These are phyloP conservation scores for Scutellaria barbata DNA, from an alignment of 257 asterid species.

Conservation along the genomic window DNA sequence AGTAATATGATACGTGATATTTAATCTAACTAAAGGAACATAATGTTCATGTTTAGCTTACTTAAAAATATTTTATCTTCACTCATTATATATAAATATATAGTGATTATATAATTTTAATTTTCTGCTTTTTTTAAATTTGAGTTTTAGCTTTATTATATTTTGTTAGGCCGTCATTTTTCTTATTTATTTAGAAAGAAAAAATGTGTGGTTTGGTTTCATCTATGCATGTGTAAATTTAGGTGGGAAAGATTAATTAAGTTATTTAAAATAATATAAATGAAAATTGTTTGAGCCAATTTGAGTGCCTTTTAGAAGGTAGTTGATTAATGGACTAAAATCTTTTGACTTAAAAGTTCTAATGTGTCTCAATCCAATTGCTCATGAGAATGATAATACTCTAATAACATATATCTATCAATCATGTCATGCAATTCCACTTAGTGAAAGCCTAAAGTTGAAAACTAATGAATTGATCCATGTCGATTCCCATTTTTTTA, in stretches of 20 bases:
- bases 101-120: too few relatives aligned
- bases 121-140: too few relatives aligned
- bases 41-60: too few relatives aligned
- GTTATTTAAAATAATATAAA: background rate
- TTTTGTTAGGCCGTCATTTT: too few relatives aligned
- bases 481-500: background rate
- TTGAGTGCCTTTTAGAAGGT: background rate
- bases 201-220: too few relatives aligned
- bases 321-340: slow-evolving; percentile 23
- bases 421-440: slow-evolving; percentile 7
- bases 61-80: too few relatives aligned
- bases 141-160: too few relatives aligned
- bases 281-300: background rate
- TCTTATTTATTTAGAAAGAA: too few relatives aligned
- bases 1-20: too few relatives aligned
- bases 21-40: too few relatives aligned
- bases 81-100: too few relatives aligned
- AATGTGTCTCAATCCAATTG: slow-evolving; percentile 12
- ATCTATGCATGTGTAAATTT: background rate
- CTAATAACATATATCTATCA: slow-evolving; percentile 17
- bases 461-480: background rate
- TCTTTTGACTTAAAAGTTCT: background rate
- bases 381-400: background rate
- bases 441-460: background rate
- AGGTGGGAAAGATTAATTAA: slow-evolving; percentile 15